Percentiles rank a stretch among this genome's conserved stretches.
Conservation (phyloP, 1,284 basidiomycete species). For the Ustilago cynodontis region DNA sequence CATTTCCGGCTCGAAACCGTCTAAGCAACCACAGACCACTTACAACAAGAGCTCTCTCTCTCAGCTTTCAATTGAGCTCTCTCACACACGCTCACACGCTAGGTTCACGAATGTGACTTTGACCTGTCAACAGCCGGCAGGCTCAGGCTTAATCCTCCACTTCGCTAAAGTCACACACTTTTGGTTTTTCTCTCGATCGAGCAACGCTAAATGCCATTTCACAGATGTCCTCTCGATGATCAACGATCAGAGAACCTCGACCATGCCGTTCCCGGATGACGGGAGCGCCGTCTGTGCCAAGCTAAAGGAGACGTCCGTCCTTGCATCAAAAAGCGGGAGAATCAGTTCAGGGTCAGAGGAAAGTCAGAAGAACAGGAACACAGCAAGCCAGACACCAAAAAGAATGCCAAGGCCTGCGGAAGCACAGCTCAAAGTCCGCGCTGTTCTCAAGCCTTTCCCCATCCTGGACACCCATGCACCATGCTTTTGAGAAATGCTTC, state of each 20-base stretch:
- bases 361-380: neutral
- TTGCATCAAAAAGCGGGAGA: neutral
- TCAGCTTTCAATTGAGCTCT: too few relatives aligned
- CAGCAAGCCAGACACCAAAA: neutral
- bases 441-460: constrained; percentile 2
- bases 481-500: constrained; percentile 1
- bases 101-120: neutral
- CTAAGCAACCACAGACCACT: neutral
- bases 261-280: too few relatives aligned
- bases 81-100: neutral
- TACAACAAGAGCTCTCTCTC: neutral
- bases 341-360: neutral
- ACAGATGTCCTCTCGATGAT: neutral
- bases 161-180: constrained; percentile 12
- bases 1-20: neutral
- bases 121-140: neutral
- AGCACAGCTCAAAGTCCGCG: neutral
- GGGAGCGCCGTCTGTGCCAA: too few relatives aligned
- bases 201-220: neutral
- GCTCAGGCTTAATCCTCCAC: constrained; percentile 10
- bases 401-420: constrained; percentile 19
- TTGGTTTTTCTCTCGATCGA: constrained; percentile 2
- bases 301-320: too few relatives aligned
- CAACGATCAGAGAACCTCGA: too few relatives aligned
- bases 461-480: too few relatives aligned